phyloP scores from a whole-genome alignment of 2,329 filamentous ascomycete species.

The Pestalotiopsis sp. region DNA sequence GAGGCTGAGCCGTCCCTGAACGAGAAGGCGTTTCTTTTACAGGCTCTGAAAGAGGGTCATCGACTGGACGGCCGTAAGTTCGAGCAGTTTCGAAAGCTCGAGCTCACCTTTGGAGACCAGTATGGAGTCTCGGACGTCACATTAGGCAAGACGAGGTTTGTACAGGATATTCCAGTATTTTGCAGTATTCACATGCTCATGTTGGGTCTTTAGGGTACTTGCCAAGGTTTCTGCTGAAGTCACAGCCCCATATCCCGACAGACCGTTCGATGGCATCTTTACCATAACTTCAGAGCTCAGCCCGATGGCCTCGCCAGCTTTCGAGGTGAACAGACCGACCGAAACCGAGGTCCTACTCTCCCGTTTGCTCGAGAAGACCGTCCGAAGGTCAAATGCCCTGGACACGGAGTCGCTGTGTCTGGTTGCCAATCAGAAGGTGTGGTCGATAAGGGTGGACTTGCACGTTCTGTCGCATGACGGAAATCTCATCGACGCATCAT shows the following conservation, averaged over 20 bases:
- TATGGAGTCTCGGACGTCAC: slow-evolving; percentile 87
- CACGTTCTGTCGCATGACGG: slow-evolving; percentile 92
- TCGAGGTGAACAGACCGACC: slow-evolving; percentile 82
- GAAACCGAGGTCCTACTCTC: slow-evolving; percentile 85
- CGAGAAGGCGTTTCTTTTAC: slow-evolving; percentile 82
- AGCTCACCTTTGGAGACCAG: slow-evolving; percentile 84
- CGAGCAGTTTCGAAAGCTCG: slow-evolving; percentile 77
- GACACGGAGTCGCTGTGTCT: slow-evolving; percentile 97
- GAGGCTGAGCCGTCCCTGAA: slow-evolving; percentile 89
- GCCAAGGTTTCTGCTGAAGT: slow-evolving; percentile 88
- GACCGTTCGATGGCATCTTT: slow-evolving; percentile 94
- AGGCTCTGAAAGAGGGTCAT: slow-evolving; percentile 78
- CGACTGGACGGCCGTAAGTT: slow-evolving; percentile 83
- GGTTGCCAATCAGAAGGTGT: slow-evolving; percentile 86
- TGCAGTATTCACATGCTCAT: slow-evolving; percentile 16
- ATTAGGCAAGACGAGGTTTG: slow-evolving; percentile 84
- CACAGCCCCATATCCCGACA: slow-evolving; percentile 80
- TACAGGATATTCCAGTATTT: slow-evolving; percentile 9
- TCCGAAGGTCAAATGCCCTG: slow-evolving; percentile 87
- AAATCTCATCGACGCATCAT: slow-evolving; percentile 83
- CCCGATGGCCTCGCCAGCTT: slow-evolving; percentile 88
- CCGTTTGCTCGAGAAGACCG: slow-evolving; percentile 88
- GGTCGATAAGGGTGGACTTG: slow-evolving; percentile 86
- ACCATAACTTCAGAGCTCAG: slow-evolving; percentile 89
- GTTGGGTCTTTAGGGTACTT: slow-evolving; percentile 61